phyloP scores from a whole-genome alignment of 352 stramenopile genomes.

The Globisporangium heterothallicum region DNA sequence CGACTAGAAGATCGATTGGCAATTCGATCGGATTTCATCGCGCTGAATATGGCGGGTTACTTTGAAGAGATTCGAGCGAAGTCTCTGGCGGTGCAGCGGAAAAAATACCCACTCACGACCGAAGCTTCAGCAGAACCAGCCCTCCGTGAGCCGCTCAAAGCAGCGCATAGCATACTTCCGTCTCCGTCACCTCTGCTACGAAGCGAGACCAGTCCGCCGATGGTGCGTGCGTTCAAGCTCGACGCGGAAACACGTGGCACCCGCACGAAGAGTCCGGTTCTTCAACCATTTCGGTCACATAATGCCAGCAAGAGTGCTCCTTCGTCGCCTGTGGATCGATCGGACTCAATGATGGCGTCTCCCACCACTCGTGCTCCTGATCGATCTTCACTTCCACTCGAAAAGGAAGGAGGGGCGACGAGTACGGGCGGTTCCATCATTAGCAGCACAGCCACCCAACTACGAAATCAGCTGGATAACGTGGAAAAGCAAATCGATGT shows the following conservation, averaged over 20 bases:
- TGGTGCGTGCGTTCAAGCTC: not conserved
- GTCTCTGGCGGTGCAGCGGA: slow-evolving; percentile 68
- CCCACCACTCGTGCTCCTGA: slow-evolving; percentile 6
- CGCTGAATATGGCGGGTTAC: slow-evolving; percentile 79
- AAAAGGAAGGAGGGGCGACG: slow-evolving; percentile 9
- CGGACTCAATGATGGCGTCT: slow-evolving; percentile 14
- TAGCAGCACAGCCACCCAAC: slow-evolving; percentile 64
- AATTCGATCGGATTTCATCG: slow-evolving; percentile 82
- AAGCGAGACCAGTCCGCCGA: slow-evolving; percentile 3
- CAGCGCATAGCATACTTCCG: slow-evolving; percentile 1
- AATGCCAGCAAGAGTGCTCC: slow-evolving; percentile 46
- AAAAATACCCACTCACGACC: slow-evolving; percentile 50
- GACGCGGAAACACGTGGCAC: not conserved
- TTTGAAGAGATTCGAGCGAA: slow-evolving; percentile 86
- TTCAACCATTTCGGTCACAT: slow-evolving; percentile 8
- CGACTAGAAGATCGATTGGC: slow-evolving; percentile 73
- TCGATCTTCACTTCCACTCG: slow-evolving; percentile 15
- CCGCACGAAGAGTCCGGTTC: slow-evolving; percentile 7
- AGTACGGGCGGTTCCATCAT: slow-evolving; percentile 42
- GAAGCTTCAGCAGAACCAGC: slow-evolving; percentile 15
- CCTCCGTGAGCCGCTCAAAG: slow-evolving; percentile 1
- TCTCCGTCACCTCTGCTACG: slow-evolving; percentile 9
- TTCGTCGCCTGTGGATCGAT: slow-evolving; percentile 41
- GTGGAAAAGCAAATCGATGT: slow-evolving; percentile 88
- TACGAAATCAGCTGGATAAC: slow-evolving; percentile 81